These are phyloP conservation scores for Lithospermum erythrorhizon DNA, from an alignment of 257 asterid genomes.

Conservation along the genomic window DNA sequence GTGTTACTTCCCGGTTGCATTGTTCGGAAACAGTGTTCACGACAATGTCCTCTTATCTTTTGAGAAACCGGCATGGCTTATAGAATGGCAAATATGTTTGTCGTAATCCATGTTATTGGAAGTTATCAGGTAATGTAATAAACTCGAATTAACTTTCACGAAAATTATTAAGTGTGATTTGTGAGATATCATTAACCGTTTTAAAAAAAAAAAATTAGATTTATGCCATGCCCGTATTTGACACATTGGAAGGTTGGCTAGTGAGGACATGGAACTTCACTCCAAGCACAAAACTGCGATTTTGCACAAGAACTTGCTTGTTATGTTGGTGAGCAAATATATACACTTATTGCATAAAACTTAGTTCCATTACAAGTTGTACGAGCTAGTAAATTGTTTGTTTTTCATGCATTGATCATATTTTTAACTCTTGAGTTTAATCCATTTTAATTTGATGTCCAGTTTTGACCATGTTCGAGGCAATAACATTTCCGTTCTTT, in stretches of 20 bases:
- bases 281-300: slow-evolving; percentile 21
- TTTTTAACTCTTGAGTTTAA: background rate
- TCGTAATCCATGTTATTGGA: slow-evolving; percentile 44
- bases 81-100: slow-evolving; percentile 31
- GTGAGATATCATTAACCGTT: too few relatives aligned
- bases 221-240: slow-evolving; percentile 48
- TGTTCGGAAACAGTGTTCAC: slow-evolving; percentile 28
- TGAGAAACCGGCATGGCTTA: slow-evolving; percentile 37
- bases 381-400: background rate
- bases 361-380: background rate
- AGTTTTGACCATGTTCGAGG: slow-evolving; percentile 33
- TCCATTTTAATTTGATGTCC: background rate
- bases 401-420: background rate
- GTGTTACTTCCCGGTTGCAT: slow-evolving; percentile 45
- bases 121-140: slow-evolving; percentile 36
- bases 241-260: slow-evolving; percentile 31
- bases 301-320: slow-evolving; percentile 19
- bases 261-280: slow-evolving; percentile 19
- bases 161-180: too few relatives aligned
- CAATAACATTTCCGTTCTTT: slow-evolving; percentile 40
- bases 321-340: slow-evolving; percentile 32
- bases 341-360: background rate
- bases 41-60: slow-evolving; percentile 35
- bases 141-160: too few relatives aligned
- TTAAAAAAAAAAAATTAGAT: too few relatives aligned